Evolutionary conservation across 2,329 filamentous ascomycete genomes (phyloP).

Genomic region (Aspergillus ruber): DNA sequence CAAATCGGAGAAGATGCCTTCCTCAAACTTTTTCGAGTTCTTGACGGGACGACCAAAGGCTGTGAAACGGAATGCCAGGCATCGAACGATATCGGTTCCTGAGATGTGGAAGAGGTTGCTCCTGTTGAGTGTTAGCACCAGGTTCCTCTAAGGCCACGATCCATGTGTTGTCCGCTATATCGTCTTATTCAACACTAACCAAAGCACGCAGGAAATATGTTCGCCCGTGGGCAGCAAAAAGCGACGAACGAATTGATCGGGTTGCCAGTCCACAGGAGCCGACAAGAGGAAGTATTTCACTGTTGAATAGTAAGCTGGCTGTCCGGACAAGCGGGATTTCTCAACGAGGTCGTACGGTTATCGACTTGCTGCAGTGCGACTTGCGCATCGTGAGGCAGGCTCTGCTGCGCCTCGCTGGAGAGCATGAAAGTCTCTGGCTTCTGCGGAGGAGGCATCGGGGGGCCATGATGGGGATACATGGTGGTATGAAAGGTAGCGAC

Average conservation of each 20-base stretch:
- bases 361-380: constrained; percentile 97
- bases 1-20: constrained; percentile 97
- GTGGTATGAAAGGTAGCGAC: constrained; percentile 10
- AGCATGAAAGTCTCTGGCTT: constrained; percentile 99
- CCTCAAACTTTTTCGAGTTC: constrained; percentile 99
- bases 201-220: constrained; percentile 97
- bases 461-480: constrained; percentile 75
- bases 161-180: background rate
- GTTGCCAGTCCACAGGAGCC: constrained; percentile 94
- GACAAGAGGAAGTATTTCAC: constrained; percentile 99
- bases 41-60: constrained; percentile 97
- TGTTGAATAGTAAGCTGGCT: constrained; percentile 34
- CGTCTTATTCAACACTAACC: constrained; percentile 46
- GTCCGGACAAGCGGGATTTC: background rate
- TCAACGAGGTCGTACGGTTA: constrained; percentile 64
- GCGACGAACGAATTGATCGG: constrained; percentile 91
- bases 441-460: constrained; percentile 82
- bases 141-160: constrained; percentile 3
- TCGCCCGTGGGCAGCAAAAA: constrained; percentile 95
- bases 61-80: constrained; percentile 95
- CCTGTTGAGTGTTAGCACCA: constrained; percentile 42
- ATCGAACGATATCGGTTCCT: constrained; percentile 96
- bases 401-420: constrained; percentile 93
- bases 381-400: constrained; percentile 90
- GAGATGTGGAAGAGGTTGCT: constrained; percentile 99